Base-by-base conservation (phyloP, 768 basidiomycete genomes). In the Leucocoprinus leucothites region DNA sequence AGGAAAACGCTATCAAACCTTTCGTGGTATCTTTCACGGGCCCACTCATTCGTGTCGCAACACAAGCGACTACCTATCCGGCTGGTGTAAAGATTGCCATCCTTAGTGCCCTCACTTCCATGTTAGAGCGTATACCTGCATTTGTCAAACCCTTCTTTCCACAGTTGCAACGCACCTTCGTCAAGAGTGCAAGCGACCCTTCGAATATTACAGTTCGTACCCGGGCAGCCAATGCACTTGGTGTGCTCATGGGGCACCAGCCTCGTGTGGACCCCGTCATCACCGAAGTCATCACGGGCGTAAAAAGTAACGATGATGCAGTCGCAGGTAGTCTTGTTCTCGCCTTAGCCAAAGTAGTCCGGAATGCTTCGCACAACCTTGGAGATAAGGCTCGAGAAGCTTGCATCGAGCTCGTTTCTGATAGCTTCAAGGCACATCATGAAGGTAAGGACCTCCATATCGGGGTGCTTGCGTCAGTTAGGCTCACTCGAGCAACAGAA, bases 121-220 rank as follows among this genome's bases (percentile, higher is more conserved):
- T 98, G 84, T 76, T 98, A 41, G 84, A 86, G 59, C 80, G 82
- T 43, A 94, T 97, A 21, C 94, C 95, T 0, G 74, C 79, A 3
- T 91, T 96, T 61, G 93, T 98, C 62, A 92, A 91, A 68, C 96
- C 96, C 2, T 98, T 98, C 86, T 98, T 98, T 81, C 97, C 96
- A 1, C 97, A 98, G 64, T 73, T 98, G 31, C 96, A 98, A 64
- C 84, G 95, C 31, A 98, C 94, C 0, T 98, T 98, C 64, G 89
- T 97, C 67, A 98, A 98, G 73, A 90, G 93, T 42, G 80, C 89
- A 2, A 82, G 87, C 54, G 95, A 98, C 67, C 69, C 87, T 7
- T 78, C 87, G 1, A 92, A 90, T 58, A 73, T 81, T 0, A 82
- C 83, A 14, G 92, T 98, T 22, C 84, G 96, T 49, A 85, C 77